Evolutionary conservation across 306 rosid genomes (phyloP), one percentile per base, ranked within the genome.

Genomic region (Abrus pulchellus): DNA sequence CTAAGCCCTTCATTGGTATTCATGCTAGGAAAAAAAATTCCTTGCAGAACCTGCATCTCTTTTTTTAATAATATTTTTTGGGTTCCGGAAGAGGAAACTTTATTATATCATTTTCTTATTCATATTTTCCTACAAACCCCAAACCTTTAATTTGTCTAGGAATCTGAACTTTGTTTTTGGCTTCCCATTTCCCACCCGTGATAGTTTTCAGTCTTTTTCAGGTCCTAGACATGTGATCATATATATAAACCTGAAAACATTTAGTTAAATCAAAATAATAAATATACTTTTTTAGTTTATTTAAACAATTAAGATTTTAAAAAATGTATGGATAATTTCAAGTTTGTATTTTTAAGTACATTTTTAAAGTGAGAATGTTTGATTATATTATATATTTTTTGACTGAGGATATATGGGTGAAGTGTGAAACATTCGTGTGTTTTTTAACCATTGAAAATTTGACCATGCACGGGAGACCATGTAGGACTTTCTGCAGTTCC

Each of bases 101-200:
- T 78, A 53, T 49, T 66, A 52, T 61, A 13, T 52, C 9, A 1
- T 41, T 68, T 38, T 82, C 11, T 68, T 69, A 11, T 80, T 50
- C 49, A 30, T 79, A 56, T 72, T 77, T 81, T 45, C 76, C 33
- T 27, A 68, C 72, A 56, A 84, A 59, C 70, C 73, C 86, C 77
- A 75, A 84, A 63, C 28, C 34, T 54, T 60, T 20, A 47, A 8
- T 74, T 36, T 83, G 48, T 68, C 86, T 86, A n/a, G 93, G 83
- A 70, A 82, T 80, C 68, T 82, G 87, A 83, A 88, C 85, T 79
- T 76, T 20, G 60, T 80, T 47, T 56, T 70, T 70, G 59, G 61
- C 74, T 54, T 80, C 27, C 38, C 20, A 20, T 20, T 20, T 20
- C 66, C 38, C 66, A 78, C 91, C 90, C 91, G 93, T 91, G 93